Evolutionary conservation across 2,329 filamentous ascomycete genomes (phyloP).

Genomic region (Thielaviopsis musarum): DNA sequence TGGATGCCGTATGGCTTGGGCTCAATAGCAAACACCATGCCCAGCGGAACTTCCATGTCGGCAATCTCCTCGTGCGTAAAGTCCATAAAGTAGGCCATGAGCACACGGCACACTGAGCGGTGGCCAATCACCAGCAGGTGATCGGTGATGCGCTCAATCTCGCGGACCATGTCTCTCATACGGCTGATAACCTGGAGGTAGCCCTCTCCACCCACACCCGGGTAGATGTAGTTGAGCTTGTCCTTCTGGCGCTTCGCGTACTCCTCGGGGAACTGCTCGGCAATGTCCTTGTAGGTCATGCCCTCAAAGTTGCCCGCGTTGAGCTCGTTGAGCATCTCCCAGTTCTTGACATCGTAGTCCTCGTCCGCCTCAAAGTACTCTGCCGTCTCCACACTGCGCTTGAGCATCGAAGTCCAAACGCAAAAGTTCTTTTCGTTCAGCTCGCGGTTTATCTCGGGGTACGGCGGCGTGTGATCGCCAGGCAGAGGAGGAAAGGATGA

Average conservation of each 20-base stretch:
- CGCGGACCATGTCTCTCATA: slow-evolving; percentile 84
- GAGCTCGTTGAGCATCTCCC: slow-evolving; percentile 94
- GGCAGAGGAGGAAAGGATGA: slow-evolving; percentile 78
- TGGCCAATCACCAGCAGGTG: slow-evolving; percentile 87
- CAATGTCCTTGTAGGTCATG: slow-evolving; percentile 85
- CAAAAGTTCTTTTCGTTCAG: slow-evolving; percentile 79
- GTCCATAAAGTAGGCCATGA: slow-evolving; percentile 94
- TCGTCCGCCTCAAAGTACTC: slow-evolving; percentile 82
- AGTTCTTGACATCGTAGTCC: slow-evolving; percentile 90
- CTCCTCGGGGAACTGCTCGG: slow-evolving; percentile 59
- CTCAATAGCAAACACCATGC: slow-evolving; percentile 87
- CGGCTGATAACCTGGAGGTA: slow-evolving; percentile 96
- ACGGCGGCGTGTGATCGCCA: slow-evolving; percentile 86
- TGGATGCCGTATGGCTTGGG: slow-evolving; percentile 96
- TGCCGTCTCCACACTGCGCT: slow-evolving; percentile 73
- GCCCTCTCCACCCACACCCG: slow-evolving; percentile 85
- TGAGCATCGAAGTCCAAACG: slow-evolving; percentile 96
- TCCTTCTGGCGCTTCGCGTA: slow-evolving; percentile 64
- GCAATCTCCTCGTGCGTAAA: slow-evolving; percentile 81
- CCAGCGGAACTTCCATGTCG: slow-evolving; percentile 82
- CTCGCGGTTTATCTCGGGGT: slow-evolving; percentile 62
- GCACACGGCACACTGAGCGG: slow-evolving; percentile 75
- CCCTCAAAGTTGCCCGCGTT: slow-evolving; percentile 89
- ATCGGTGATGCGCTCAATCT: slow-evolving; percentile 93
- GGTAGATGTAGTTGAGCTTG: slow-evolving; percentile 94